These are phyloP conservation scores for Termitomyces sp. DNA, from an alignment of 768 basidiomycete genomes.

Conservation along the genomic window DNA sequence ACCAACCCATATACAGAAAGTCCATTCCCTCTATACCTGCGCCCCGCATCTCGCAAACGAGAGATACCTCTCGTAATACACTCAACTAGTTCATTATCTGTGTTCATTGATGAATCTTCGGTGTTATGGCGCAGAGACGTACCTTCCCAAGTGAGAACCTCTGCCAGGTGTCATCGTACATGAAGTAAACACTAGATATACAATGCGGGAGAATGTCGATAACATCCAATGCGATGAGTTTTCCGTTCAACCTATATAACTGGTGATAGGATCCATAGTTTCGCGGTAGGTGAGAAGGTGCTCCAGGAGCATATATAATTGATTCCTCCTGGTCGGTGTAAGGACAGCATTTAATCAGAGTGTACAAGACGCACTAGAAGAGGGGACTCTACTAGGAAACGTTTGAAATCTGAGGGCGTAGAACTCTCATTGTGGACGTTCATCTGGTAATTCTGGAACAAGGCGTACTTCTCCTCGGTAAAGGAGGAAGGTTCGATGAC, in stretches of 20 bases:
- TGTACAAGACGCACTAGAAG: conserved; percentile 45
- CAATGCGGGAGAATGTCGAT: conserved; percentile 87
- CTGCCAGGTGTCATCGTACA: conserved; percentile 74
- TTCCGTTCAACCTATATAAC: conserved; percentile 75
- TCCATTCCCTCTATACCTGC: conserved; percentile 61
- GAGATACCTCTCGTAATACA: conserved; percentile 73
- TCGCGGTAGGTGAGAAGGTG: conserved; percentile 57
- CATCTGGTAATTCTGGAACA: conserved; percentile 75
- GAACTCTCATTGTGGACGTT: conserved; percentile 73
- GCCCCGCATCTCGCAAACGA: conserved; percentile 69
- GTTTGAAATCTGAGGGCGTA: conserved; percentile 46
- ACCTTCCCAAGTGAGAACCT: conserved; percentile 78
- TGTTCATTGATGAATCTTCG: background rate
- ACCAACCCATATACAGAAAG: conserved; percentile 81
- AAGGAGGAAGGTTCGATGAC: conserved; percentile 71
- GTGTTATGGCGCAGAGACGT: background rate
- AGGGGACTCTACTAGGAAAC: conserved; percentile 80
- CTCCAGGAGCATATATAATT: conserved; percentile 50
- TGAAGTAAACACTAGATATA: conserved; percentile 83
- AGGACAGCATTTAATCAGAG: background rate
- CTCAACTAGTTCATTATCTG: conserved; percentile 53
- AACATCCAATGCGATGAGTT: conserved; percentile 81
- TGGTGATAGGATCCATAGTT: conserved; percentile 93
- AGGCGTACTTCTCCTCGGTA: conserved; percentile 73
- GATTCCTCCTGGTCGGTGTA: conserved; percentile 39